phyloP scores from a whole-genome alignment of 176 grass and related monocot genomes.

The Hyparrhenia diplandra region DNA sequence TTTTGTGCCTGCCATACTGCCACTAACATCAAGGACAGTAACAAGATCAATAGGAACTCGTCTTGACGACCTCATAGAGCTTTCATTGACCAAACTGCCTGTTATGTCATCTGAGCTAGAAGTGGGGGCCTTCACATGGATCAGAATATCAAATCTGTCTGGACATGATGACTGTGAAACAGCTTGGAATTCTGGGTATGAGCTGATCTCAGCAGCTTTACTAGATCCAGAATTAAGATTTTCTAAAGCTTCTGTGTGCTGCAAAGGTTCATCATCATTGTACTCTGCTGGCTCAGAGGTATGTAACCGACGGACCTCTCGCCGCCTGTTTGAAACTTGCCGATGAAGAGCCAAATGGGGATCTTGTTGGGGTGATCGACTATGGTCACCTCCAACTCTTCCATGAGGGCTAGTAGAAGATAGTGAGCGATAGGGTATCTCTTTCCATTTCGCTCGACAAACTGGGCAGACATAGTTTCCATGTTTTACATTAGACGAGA shows the following conservation, averaged over 20 bases:
- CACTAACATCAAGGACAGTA: constrained; percentile 87
- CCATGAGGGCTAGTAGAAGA: constrained; percentile 49
- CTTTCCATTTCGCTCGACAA: constrained; percentile 90
- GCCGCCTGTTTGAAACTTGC: constrained; percentile 43
- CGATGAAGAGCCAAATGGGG: constrained; percentile 36
- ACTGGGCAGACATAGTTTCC: constrained; percentile 86
- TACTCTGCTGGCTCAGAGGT: constrained; percentile 58
- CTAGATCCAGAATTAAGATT: constrained; percentile 32
- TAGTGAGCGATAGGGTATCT: constrained; percentile 60
- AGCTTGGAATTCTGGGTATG: constrained; percentile 61
- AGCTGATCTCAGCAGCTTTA: constrained; percentile 61
- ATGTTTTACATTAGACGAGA: constrained; percentile 85
- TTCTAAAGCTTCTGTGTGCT: constrained; percentile 21
- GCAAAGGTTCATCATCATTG: constrained; percentile 83
- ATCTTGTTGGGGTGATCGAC: constrained; percentile 43
- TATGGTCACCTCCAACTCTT: constrained; percentile 32
- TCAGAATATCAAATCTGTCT: constrained; percentile 66
- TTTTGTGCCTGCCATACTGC: constrained; percentile 93
- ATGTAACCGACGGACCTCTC: constrained; percentile 26
- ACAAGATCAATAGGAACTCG: constrained; percentile 90
- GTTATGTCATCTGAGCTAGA: constrained; percentile 25
- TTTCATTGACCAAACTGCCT: constrained; percentile 28
- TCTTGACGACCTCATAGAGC: constrained; percentile 20
- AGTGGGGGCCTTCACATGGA: constrained; percentile 71
- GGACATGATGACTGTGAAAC: constrained; percentile 44